Conservation (phyloP, 2,329 filamentous ascomycete genomes). For the Rutstroemia sp. region DNA sequence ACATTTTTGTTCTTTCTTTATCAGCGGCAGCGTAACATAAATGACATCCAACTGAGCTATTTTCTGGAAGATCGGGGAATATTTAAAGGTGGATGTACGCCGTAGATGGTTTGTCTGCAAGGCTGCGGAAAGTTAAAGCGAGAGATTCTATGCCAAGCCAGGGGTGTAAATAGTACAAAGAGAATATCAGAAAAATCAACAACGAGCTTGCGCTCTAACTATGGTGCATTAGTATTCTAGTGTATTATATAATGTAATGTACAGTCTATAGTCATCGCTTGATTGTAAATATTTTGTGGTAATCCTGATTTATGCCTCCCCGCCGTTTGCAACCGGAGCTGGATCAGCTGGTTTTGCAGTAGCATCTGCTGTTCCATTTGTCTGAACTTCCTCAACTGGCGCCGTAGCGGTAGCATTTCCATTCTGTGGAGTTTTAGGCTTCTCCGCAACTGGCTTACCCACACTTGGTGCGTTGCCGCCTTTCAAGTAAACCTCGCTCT, state of each 20-base stretch:
- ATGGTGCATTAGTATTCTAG: too few species aligned
- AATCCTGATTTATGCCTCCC: not conserved
- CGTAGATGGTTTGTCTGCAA: not conserved
- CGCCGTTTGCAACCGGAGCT: not conserved
- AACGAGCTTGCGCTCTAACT: not conserved
- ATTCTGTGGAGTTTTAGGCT: slow-evolving; percentile 1
- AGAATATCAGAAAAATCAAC: not conserved
- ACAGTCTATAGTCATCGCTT: not conserved
- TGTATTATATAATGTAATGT: not conserved
- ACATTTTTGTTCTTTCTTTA: slow-evolving; percentile 21
- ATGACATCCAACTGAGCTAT: too few species aligned
- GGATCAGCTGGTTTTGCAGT: too few species aligned
- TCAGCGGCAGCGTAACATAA: too few species aligned
- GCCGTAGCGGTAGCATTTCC: too few species aligned
- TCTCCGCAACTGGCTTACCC: slow-evolving; percentile 1
- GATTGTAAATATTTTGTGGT: too few species aligned
- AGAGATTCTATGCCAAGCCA: not conserved
- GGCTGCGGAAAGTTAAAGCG: not conserved
- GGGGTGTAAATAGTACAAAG: not conserved
- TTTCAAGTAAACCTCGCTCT: slow-evolving; percentile 80
- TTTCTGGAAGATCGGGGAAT: too few species aligned
- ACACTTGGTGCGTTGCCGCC: slow-evolving; percentile 39
- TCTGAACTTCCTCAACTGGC: too few species aligned
- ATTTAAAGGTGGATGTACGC: not conserved
- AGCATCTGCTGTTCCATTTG: too few species aligned